These are phyloP conservation scores for Lasiosphaeria miniovina DNA, from an alignment of 495 filamentous ascomycete species.

Conservation along the genomic window DNA sequence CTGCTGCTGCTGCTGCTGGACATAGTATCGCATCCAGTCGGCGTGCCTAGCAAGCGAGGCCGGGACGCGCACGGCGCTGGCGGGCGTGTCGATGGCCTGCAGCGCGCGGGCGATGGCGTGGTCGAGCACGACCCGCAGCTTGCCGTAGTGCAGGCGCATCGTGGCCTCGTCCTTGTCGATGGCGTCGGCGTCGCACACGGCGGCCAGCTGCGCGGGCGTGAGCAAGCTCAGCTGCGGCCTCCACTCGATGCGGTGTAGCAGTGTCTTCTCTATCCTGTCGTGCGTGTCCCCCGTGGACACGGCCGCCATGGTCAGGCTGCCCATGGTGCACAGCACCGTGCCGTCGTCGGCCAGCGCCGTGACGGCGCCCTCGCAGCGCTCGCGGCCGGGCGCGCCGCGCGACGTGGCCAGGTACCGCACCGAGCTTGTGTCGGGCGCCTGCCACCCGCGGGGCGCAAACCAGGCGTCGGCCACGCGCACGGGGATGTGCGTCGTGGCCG, in stretches of 20 bases:
- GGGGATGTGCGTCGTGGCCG: conserved; percentile 25
- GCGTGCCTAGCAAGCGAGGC: conserved; percentile 19
- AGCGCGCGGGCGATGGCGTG: conserved; percentile 12
- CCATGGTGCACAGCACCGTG: conserved; percentile 23
- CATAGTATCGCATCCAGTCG: conserved; percentile 28
- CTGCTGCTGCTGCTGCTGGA: background rate
- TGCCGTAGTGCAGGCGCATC: conserved; percentile 20
- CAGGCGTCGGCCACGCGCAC: conserved; percentile 25
- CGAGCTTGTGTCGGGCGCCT: conserved; percentile 15
- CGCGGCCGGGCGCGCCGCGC: background rate
- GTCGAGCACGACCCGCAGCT: conserved; percentile 17
- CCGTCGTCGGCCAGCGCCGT: conserved; percentile 24
- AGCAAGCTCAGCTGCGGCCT: conserved; percentile 32
- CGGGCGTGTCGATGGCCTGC: conserved; percentile 9
- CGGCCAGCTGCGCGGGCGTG: conserved; percentile 13
- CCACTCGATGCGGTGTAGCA: conserved; percentile 32
- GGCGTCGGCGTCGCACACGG: conserved; percentile 3
- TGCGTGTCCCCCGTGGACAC: conserved; percentile 1
- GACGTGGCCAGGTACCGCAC: background rate
- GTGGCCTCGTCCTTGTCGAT: conserved; percentile 24
- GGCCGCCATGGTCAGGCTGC: conserved; percentile 16
- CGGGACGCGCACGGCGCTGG: conserved; percentile 12
- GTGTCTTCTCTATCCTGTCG: conserved; percentile 14
- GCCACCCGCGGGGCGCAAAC: conserved; percentile 29
- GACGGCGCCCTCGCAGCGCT: conserved; percentile 6